Percentiles rank a stretch among this genome's conserved stretches.
Evolutionary conservation across 768 basidiomycete genomes (phyloP).

Genomic region (Hemileccinum impolitum): DNA sequence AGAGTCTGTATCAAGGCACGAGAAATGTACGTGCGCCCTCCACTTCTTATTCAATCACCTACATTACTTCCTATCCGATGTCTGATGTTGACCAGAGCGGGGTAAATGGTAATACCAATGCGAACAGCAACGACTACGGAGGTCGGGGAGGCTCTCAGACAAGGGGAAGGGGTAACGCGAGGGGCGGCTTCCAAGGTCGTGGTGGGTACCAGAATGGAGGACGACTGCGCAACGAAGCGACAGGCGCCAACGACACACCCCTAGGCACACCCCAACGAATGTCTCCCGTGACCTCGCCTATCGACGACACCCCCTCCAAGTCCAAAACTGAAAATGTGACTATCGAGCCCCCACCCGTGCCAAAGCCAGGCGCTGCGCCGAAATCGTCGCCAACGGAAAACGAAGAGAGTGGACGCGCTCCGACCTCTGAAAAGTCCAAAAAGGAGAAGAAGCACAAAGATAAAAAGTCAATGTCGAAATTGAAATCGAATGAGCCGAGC

Average conservation of each 20-base stretch:
- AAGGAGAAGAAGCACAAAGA: conserved; percentile 22
- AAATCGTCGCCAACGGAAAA: conserved; percentile 1
- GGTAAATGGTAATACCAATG: conserved; percentile 2
- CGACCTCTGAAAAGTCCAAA: conserved; percentile 8
- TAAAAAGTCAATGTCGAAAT: conserved; percentile 15
- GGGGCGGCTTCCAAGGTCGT: conserved; percentile 28
- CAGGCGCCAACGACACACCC: conserved; percentile 72
- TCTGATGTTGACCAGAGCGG: conserved; percentile 5
- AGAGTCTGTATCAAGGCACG: conserved; percentile 76
- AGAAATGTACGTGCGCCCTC: conserved; percentile 40
- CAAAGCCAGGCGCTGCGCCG: background rate
- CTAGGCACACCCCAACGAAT: conserved; percentile 60
- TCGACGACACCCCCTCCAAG: conserved; percentile 5
- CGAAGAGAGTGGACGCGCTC: background rate
- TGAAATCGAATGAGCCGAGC: conserved; percentile 4
- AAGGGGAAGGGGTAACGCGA: conserved; percentile 34
- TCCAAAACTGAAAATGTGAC: background rate
- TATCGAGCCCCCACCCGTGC: background rate
- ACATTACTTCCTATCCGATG: background rate
- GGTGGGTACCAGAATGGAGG: conserved; percentile 28
- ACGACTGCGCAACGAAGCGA: conserved; percentile 27
- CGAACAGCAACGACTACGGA: conserved; percentile 20
- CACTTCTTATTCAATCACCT: too few relatives aligned
- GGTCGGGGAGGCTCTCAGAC: conserved; percentile 13
- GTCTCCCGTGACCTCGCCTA: conserved; percentile 38